phyloP scores from a whole-genome alignment of 2,329 filamentous ascomycete genomes.

The Fusarium sterilihyphosum region DNA sequence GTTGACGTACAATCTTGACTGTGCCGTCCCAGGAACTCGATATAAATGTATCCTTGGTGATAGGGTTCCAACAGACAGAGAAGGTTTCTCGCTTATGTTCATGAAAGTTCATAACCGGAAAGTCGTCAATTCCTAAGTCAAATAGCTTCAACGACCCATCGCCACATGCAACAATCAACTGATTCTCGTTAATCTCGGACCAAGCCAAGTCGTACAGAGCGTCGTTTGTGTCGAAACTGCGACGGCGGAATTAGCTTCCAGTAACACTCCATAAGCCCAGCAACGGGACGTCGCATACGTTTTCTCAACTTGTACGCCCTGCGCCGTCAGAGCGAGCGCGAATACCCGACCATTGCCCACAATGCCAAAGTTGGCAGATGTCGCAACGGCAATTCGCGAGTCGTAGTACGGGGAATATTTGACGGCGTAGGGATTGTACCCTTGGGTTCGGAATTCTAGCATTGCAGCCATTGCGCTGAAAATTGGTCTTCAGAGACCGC shows the following conservation, averaged over 20 bases:
- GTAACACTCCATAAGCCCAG: background rate
- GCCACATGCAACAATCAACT: conserved; percentile 87
- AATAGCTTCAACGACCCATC: conserved; percentile 96
- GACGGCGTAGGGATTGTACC: conserved; percentile 95
- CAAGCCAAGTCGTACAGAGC: conserved; percentile 94
- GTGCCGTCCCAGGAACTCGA: conserved; percentile 97
- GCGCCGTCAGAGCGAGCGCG: conserved; percentile 81
- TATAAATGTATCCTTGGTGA: conserved; percentile 89
- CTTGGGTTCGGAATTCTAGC: conserved; percentile 93
- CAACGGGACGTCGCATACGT: conserved; percentile 61
- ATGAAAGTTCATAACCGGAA: conserved; percentile 90
- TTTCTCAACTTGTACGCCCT: conserved; percentile 87
- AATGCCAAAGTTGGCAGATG: conserved; percentile 95
- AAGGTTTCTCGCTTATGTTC: conserved; percentile 96
- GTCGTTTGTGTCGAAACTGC: conserved; percentile 94
- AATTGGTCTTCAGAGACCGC: conserved; percentile 8
- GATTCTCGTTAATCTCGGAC: conserved; percentile 97
- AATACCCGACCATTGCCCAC: conserved; percentile 95
- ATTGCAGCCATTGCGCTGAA: conserved; percentile 65
- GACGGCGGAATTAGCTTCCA: background rate
- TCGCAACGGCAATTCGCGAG: conserved; percentile 87
- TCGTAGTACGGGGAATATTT: conserved; percentile 99
- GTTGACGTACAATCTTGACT: conserved; percentile 75
- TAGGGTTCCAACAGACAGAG: conserved; percentile 89
- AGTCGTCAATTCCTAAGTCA: conserved; percentile 82